Evolutionary conservation across 1,284 basidiomycete genomes (phyloP).

Genomic region (Malassezia sympodialis): DNA sequence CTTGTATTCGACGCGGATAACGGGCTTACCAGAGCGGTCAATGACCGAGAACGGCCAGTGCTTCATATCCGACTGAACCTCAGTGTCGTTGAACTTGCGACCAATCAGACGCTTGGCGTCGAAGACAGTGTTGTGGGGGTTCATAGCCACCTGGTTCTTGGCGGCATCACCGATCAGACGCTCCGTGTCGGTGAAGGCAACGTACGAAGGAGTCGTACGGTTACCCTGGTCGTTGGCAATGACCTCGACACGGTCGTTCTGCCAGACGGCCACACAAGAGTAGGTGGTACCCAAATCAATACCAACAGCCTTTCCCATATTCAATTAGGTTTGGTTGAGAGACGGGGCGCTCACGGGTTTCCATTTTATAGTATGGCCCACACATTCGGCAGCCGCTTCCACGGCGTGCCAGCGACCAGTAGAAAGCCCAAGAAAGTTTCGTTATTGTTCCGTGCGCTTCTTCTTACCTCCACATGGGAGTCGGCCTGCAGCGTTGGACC

Average conservation of each 20-base stretch:
- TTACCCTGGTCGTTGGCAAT: constrained; percentile 87
- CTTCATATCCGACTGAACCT: constrained; percentile 89
- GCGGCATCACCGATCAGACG: constrained; percentile 91
- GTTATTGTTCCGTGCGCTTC: constrained; percentile 12
- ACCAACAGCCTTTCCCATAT: constrained; percentile 67
- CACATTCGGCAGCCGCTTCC: neutral
- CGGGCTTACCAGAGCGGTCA: constrained; percentile 72
- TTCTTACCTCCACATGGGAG: constrained; percentile 1
- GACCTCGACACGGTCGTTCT: constrained; percentile 96
- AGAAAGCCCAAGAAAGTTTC: constrained; percentile 18
- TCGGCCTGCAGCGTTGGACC: neutral
- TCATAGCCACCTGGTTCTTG: constrained; percentile 71
- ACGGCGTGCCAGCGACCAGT: constrained; percentile 8
- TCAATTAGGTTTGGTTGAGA: constrained; percentile 6
- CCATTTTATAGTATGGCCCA: constrained; percentile 8
- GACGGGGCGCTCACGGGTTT: neutral
- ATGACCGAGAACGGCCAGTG: constrained; percentile 87
- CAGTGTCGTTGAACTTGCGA: constrained; percentile 69
- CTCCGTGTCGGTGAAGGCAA: constrained; percentile 60
- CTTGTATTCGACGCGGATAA: constrained; percentile 76
- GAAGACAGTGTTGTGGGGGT: constrained; percentile 56
- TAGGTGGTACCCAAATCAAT: constrained; percentile 74
- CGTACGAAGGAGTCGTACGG: constrained; percentile 71
- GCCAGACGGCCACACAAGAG: constrained; percentile 73
- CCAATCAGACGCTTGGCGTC: constrained; percentile 84